phyloP scores from a whole-genome alignment of 441 rosid genomes.

The Brassica balearica region DNA sequence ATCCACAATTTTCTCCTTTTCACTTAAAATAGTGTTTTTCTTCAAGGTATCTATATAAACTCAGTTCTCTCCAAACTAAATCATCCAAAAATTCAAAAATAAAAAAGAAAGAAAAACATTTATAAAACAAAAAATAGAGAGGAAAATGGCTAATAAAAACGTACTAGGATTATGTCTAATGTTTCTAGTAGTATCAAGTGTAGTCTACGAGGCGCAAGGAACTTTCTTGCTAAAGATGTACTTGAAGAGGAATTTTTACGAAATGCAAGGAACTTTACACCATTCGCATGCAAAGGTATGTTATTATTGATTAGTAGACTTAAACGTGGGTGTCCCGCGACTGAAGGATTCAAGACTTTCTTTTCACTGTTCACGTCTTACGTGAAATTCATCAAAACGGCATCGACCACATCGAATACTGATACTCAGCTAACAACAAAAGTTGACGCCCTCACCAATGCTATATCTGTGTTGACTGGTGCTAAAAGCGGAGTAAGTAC shows the following conservation, averaged over 20 bases:
- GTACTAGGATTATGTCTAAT: slow-evolving; percentile 25
- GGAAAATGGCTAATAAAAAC: slow-evolving; percentile 31
- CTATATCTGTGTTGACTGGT: slow-evolving; percentile 12
- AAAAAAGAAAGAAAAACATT: neutral
- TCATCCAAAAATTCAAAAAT: neutral
- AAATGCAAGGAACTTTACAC: neutral
- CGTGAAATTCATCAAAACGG: slow-evolving; percentile 1
- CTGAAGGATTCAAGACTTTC: slow-evolving; percentile 20
- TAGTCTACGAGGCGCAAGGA: slow-evolving; percentile 39
- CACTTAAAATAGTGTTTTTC: slow-evolving; percentile 17
- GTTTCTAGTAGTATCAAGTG: slow-evolving; percentile 38
- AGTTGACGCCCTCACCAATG: slow-evolving; percentile 7
- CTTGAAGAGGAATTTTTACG: slow-evolving; percentile 12
- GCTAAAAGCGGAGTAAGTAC: neutral
- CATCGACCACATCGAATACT: slow-evolving; percentile 2
- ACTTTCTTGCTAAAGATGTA: slow-evolving; percentile 32
- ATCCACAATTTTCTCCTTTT: slow-evolving; percentile 31
- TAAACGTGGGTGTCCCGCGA: slow-evolving; percentile 27
- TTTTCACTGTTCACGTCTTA: neutral
- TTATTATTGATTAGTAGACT: neutral
- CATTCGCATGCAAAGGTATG: slow-evolving; percentile 4
- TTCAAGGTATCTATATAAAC: slow-evolving; percentile 25
- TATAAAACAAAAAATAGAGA: neutral
- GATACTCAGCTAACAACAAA: neutral
- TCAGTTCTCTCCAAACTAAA: neutral